Evolutionary conservation across 805 yeast genomes (phyloP).

Genomic region (Myxozyma lipomycoides): DNA sequence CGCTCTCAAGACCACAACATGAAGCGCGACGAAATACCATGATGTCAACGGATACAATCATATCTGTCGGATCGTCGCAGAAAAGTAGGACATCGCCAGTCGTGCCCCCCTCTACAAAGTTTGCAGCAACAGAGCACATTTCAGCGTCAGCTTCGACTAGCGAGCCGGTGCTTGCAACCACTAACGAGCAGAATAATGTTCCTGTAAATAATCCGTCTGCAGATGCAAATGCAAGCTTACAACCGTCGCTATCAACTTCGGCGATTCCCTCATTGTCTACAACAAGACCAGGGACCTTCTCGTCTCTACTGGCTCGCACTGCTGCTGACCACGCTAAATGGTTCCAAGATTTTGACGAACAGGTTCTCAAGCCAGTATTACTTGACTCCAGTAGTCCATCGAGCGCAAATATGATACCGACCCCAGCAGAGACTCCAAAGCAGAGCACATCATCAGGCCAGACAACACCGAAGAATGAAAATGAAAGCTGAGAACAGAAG

Average conservation of each 20-base stretch:
- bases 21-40: background rate
- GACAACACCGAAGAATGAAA: no score
- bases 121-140: background rate
- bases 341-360: conserved; percentile 92
- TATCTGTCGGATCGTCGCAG: background rate
- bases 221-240: no score
- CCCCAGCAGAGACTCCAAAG: no score
- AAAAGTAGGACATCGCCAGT: background rate
- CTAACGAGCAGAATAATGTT: no score
- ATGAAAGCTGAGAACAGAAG: no score
- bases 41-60: background rate
- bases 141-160: background rate
- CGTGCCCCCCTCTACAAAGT: background rate
- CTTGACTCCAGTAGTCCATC: background rate
- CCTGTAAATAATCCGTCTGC: no score
- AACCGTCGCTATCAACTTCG: no score
- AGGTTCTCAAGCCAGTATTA: conserved; percentile 44
- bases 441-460: no score
- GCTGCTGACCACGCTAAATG: conserved; percentile 78
- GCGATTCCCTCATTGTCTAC: no score
- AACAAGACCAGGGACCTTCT: no score
- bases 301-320: conserved; percentile 14
- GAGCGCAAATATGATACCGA: no score
- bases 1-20: background rate
- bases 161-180: background rate